Conservation (phyloP, 306 rosid genomes). For the Vigna reflexopilosa region DNA sequence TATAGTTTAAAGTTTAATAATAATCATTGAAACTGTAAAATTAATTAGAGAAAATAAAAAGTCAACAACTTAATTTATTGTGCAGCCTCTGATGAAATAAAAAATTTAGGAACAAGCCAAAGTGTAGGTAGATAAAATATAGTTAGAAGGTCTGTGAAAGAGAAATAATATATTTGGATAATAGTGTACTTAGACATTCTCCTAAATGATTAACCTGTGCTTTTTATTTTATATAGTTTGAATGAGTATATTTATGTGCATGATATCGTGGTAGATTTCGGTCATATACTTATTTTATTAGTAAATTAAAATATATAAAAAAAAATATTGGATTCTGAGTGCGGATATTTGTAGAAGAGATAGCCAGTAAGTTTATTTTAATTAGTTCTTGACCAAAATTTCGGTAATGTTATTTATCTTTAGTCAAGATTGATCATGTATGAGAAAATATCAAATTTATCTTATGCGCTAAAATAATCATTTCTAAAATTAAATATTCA, state of each 20-base stretch:
- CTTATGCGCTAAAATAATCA: no score
- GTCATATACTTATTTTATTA: background rate
- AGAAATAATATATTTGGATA: background rate
- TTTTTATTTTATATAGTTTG: background rate
- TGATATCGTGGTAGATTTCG: background rate
- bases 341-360: background rate
- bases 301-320: background rate
- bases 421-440: no score
- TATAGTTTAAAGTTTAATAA: background rate
- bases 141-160: background rate
- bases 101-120: background rate
- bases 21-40: background rate
- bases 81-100: background rate
- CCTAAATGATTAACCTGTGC: background rate
- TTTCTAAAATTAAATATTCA: no score
- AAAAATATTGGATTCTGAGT: background rate
- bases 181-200: conserved; percentile 2
- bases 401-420: background rate
- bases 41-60: background rate
- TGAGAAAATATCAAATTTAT: no score
- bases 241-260: background rate
- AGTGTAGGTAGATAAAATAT: background rate
- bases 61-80: background rate
- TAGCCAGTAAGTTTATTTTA: background rate
- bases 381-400: background rate